Evolutionary conservation across 2,329 filamentous ascomycete species (phyloP).

Genomic region (Leptographium radiaticola): DNA sequence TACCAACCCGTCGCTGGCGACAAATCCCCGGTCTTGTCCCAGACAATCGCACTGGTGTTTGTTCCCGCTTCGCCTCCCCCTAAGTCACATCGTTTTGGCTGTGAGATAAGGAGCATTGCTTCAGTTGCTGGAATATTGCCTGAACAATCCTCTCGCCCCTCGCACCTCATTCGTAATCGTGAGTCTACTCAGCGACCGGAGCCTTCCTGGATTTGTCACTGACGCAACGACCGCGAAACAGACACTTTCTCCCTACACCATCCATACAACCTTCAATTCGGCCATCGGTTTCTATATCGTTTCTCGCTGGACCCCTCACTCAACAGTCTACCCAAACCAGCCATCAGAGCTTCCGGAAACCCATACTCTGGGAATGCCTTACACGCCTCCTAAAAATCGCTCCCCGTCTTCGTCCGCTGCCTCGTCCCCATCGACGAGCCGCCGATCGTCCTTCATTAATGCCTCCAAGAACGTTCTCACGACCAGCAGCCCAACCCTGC

Average conservation of each 20-base stretch:
- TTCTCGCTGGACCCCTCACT: background rate
- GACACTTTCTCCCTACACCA: too few relatives aligned
- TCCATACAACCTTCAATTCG: too few relatives aligned
- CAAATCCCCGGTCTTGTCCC: slow-evolving; percentile 13
- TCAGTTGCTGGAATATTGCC: slow-evolving; percentile 21
- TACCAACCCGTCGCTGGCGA: slow-evolving; percentile 7
- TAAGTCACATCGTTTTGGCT: background rate
- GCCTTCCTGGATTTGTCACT: too few relatives aligned
- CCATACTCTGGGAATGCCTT: slow-evolving; percentile 56
- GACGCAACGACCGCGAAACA: too few relatives aligned
- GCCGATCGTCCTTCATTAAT: slow-evolving; percentile 43
- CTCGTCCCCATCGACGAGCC: slow-evolving; percentile 42
- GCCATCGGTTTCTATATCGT: background rate
- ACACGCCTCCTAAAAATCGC: slow-evolving; percentile 64
- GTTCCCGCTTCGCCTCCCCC: background rate
- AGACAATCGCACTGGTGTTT: slow-evolving; percentile 13
- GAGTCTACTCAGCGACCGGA: too few relatives aligned
- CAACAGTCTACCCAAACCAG: background rate
- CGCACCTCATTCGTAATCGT: background rate
- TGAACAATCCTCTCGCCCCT: slow-evolving; percentile 9
- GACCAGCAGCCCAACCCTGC: slow-evolving; percentile 37
- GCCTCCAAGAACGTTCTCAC: slow-evolving; percentile 9
- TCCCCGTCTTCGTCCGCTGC: slow-evolving; percentile 48
- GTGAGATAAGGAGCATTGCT: slow-evolving; percentile 4
- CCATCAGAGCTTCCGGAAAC: slow-evolving; percentile 8